Evolutionary conservation across 257 asterid species (phyloP), one percentile per base, ranked within the genome.

Genomic region (Primulina eburnea): DNA sequence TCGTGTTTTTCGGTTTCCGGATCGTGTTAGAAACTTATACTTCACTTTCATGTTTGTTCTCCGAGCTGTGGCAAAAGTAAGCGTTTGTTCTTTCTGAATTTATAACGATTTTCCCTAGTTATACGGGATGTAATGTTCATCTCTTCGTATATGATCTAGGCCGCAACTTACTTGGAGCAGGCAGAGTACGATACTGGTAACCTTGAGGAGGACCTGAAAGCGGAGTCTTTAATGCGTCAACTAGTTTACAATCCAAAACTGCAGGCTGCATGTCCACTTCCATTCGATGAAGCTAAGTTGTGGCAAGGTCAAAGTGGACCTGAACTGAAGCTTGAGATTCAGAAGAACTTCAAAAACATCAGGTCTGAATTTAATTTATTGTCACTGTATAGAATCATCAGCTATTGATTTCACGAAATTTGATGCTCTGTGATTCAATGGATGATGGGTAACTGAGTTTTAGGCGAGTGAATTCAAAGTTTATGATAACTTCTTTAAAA

Each of bases 241-340:
- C 72, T 92, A 21, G 84, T 92, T 75, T 86, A 92, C 84, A 83
- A 90, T 74, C 90, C 92, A 3, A 89, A 88, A 73, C 87, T 92
- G 61, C 98, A 76, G 80, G 79, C 87, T 64, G 97, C 95, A 20
- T 92, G 98, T 67, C 97, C 97, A 1, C 88, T 90, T 76, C 98
- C 98, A 1, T 92, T 88, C 67, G 97, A 90, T 62, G 98, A 90
- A 80, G 98, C 98, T 71, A 89, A 92, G 86, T 76, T 92, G 81
- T 90, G 98, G 97, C 87, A 92, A 80, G 98, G 98, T 73, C 96
- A 85, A 83, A 83, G 95, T 82, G 95, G 96, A 57, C 97, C 98
- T 11, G 96, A 92, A 82, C 79, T 92, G 69, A 92, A 79, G 84
- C 90, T 67, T 69, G 92, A 90, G 79, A 92, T 90, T 77, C 98